Conservation (phyloP, 257 asterid genomes). For the Capsicum baccatum region DNA sequence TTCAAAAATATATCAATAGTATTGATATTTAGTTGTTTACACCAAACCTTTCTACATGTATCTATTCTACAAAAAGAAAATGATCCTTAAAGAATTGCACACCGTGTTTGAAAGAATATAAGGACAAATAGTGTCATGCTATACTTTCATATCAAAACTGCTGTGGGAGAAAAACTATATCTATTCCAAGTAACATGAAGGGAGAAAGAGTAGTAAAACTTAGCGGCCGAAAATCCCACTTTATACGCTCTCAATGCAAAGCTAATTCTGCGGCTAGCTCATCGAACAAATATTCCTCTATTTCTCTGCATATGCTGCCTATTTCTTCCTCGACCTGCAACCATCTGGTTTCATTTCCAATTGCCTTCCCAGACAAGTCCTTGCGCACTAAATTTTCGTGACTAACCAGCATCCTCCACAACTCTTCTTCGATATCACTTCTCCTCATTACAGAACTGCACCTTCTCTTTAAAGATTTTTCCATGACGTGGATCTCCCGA, state of each 20-base stretch:
- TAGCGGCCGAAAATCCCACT: neutral
- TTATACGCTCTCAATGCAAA: slow-evolving; percentile 18
- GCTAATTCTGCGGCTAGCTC: slow-evolving; percentile 63
- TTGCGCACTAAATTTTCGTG: slow-evolving; percentile 50
- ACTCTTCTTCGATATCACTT: slow-evolving; percentile 65
- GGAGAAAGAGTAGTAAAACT: neutral
- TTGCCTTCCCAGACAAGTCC: slow-evolving; percentile 45
- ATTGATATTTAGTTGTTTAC: slow-evolving; percentile 11
- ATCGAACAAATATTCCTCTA: slow-evolving; percentile 59
- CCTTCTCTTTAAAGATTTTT: slow-evolving; percentile 36
- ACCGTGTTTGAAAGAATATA: neutral
- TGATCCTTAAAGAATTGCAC: neutral
- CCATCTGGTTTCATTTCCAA: slow-evolving; percentile 55
- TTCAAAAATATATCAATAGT: neutral
- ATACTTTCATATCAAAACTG: slow-evolving; percentile 24
- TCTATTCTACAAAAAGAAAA: slow-evolving; percentile 23
- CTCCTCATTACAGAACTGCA: slow-evolving; percentile 43
- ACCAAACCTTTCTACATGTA: neutral
- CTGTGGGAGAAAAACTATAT: neutral
- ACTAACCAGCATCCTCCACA: slow-evolving; percentile 60
- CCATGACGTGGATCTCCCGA: slow-evolving; percentile 19
- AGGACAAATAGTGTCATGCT: neutral
- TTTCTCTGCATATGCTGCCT: slow-evolving; percentile 57
- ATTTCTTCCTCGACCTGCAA: slow-evolving; percentile 55
- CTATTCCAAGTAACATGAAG: slow-evolving; percentile 10